Conservation (phyloP, 371 early-diverging fungal species). For the Mucor sp. region DNA sequence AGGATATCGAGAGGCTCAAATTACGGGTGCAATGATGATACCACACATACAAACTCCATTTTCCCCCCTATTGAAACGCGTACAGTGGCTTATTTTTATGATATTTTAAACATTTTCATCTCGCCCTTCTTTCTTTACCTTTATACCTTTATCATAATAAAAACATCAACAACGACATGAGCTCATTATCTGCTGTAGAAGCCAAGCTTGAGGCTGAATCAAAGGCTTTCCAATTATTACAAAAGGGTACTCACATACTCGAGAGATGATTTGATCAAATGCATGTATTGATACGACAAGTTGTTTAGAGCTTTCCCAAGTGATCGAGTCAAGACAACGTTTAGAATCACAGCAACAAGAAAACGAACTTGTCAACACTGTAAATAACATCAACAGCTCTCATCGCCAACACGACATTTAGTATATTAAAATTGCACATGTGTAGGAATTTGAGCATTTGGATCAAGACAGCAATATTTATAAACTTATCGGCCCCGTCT, state of each 20-base stretch:
- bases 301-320: conserved; percentile 75
- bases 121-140: neutral
- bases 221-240: conserved; percentile 61
- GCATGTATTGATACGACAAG: neutral
- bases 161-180: conserved; percentile 20
- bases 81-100: neutral
- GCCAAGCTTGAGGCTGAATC: conserved; percentile 69
- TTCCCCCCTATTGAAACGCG: neutral
- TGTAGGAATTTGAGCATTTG: conserved; percentile 85
- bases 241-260: conserved; percentile 51
- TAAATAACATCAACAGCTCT: conserved; percentile 17
- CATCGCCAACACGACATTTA: neutral
- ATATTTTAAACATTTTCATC: neutral
- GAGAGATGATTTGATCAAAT: neutral
- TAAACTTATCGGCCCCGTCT: conserved; percentile 94
- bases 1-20: conserved; percentile 37
- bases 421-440: neutral
- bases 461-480: conserved; percentile 84
- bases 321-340: conserved; percentile 77
- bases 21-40: conserved; percentile 9
- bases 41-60: neutral
- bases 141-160: neutral
- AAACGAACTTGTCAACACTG: conserved; percentile 90
- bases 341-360: conserved; percentile 95
- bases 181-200: conserved; percentile 39